Evolutionary conservation across 768 basidiomycete genomes (phyloP).

Genomic region (Phylloporus arenicola): DNA sequence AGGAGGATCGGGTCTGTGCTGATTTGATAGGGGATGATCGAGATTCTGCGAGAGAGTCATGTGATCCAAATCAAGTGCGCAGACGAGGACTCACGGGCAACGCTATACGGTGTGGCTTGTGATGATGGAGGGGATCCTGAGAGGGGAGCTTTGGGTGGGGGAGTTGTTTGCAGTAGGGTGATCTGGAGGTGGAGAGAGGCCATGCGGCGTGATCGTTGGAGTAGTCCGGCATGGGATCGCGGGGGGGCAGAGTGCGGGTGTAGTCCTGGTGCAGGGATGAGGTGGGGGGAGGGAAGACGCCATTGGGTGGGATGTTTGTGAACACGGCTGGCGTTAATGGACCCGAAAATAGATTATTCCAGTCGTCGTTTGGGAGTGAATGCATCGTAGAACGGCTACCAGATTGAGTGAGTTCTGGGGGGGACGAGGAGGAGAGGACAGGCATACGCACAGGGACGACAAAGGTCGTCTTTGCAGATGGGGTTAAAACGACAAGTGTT

Average conservation of each 20-base stretch:
- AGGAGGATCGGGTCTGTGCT: conserved; percentile 7
- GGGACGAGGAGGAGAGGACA: conserved; percentile 17
- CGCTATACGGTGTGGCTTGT: conserved; percentile 16
- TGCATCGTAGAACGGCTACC: conserved; percentile 20
- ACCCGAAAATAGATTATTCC: conserved; percentile 55
- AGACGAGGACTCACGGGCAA: conserved; percentile 10
- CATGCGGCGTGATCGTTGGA: conserved; percentile 24
- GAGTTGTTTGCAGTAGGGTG: conserved; percentile 27
- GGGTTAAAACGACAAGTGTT: conserved; percentile 4
- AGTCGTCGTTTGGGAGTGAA: conserved; percentile 33
- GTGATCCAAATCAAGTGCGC: not conserved
- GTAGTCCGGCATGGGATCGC: conserved; percentile 15
- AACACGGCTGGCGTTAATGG: conserved; percentile 59
- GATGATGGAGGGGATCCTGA: conserved; percentile 12
- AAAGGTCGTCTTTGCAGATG: not conserved
- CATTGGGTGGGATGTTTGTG: conserved; percentile 56
- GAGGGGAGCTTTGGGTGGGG: conserved; percentile 24
- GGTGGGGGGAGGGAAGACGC: conserved; percentile 43
- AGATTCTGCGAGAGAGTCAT: conserved; percentile 12
- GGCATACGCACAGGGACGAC: not conserved
- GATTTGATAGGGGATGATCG: conserved; percentile 18
- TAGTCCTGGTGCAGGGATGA: conserved; percentile 28
- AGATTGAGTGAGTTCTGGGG: conserved; percentile 13
- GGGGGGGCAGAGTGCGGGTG: conserved; percentile 21
- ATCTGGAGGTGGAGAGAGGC: conserved; percentile 25